Evolutionary conservation across 108 stramenopile species (phyloP).

Genomic region (Nitzschia inconspicua): DNA sequence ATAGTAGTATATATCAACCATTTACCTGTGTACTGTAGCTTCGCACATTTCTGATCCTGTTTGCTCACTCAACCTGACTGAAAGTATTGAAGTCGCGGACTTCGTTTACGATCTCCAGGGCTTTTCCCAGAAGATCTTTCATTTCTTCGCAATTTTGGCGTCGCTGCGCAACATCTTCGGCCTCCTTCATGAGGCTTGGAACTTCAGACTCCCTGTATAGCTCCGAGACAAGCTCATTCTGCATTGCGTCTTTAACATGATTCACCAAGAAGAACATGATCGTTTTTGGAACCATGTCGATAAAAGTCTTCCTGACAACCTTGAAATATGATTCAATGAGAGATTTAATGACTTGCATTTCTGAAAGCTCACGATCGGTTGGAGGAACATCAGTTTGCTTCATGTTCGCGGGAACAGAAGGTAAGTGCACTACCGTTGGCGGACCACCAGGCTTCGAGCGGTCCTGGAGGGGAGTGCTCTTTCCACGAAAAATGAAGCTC

Average conservation of each 20-base stretch:
- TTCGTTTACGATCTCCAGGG: constrained; percentile 94
- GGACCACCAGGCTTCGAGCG: constrained; percentile 35
- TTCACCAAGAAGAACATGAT: constrained; percentile 99
- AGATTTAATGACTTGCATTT: constrained; percentile 96
- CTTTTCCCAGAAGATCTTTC: constrained; percentile 86
- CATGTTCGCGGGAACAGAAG: constrained; percentile 92
- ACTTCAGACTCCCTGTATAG: constrained; percentile 90
- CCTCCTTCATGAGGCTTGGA: constrained; percentile 82
- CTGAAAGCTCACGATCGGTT: constrained; percentile 82
- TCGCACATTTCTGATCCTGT: not conserved
- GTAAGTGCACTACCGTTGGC: constrained; percentile 88
- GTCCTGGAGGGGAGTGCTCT: constrained; percentile 28
- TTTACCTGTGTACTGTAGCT: not conserved
- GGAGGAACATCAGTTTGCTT: constrained; percentile 88
- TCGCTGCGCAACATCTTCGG: constrained; percentile 84
- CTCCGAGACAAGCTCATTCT: constrained; percentile 93
- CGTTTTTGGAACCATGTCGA: constrained; percentile 97
- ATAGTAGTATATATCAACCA: no score
- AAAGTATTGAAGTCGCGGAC: constrained; percentile 88
- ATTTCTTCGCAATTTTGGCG: constrained; percentile 92
- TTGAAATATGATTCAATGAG: constrained; percentile 93
- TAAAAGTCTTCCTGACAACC: constrained; percentile 95
- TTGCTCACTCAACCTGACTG: constrained; percentile 8
- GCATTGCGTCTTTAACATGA: constrained; percentile 90
- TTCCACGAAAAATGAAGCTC: constrained; percentile 90